A percentile compares a stretch with the other conserved stretches of the same genome.
Evolutionary conservation across 23 red algal genomes (phyloP).

Genomic region (Gracilaria gracilis): DNA sequence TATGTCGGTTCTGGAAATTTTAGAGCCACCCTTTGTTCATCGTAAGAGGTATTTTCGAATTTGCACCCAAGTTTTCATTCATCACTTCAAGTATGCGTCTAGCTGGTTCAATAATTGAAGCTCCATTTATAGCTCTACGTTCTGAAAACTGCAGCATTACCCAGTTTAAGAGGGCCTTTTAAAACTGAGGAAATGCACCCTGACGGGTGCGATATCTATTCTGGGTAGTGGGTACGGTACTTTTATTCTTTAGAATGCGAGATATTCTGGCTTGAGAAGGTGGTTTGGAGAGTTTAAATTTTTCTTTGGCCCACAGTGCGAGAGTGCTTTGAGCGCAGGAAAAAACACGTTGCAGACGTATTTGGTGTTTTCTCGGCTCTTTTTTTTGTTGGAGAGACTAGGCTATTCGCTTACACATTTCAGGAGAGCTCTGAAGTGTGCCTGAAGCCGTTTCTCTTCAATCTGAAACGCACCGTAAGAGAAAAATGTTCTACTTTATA

Average conservation of each 20-base stretch:
- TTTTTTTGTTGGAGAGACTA: no score
- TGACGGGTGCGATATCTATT: neutral
- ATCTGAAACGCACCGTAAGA: no score
- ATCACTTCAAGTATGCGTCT: neutral
- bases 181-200: neutral
- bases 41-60: neutral
- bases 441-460: no score
- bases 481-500: no score
- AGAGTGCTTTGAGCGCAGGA: no score
- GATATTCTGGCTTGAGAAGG: neutral
- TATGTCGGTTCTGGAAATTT: neutral
- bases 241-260: neutral
- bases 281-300: no score
- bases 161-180: neutral
- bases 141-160: neutral
- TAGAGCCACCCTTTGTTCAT: conserved; percentile 3
- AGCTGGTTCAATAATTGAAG: neutral
- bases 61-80: neutral
- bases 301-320: no score
- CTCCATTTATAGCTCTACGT: neutral
- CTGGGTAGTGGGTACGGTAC: neutral
- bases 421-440: no score
- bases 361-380: no score
- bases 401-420: no score
- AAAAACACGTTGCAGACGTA: no score